Percentiles rank a stretch among this genome's conserved stretches.
phyloP scores from a whole-genome alignment of 768 basidiomycete species.

The Paxillus rubicundulus region DNA sequence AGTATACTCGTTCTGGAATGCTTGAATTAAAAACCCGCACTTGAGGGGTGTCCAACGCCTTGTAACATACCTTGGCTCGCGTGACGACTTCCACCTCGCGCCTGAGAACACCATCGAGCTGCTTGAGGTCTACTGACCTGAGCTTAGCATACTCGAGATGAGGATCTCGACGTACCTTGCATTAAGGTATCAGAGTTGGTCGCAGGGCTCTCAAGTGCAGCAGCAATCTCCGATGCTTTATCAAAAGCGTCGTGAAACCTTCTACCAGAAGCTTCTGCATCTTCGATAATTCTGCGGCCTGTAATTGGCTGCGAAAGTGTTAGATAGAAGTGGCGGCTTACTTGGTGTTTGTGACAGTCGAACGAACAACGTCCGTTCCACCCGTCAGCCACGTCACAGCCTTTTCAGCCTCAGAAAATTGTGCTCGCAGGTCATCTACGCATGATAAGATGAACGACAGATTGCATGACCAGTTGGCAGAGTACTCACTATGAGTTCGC shows the following conservation, averaged over 20 bases:
- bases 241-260: conserved; percentile 61
- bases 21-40: conserved; percentile 22
- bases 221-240: conserved; percentile 49
- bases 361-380: conserved; percentile 59
- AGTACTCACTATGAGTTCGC: conserved; percentile 60
- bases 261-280: conserved; percentile 52
- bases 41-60: not conserved
- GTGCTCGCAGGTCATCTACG: conserved; percentile 55
- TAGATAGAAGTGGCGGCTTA: conserved; percentile 25
- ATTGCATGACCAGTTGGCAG: not conserved
- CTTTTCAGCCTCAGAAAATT: conserved; percentile 54
- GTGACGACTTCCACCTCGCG: conserved; percentile 58
- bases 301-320: not conserved
- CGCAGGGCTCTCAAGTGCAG: conserved; percentile 53
- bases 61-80: conserved; percentile 47
- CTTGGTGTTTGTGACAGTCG: conserved; percentile 46
- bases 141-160: not conserved
- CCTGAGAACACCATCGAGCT: conserved; percentile 59
- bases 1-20: conserved; percentile 66
- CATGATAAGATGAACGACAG: not conserved
- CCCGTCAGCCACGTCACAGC: conserved; percentile 52
- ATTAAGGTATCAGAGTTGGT: conserved; percentile 49
- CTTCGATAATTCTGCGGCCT: conserved; percentile 50
- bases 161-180: conserved; percentile 41
- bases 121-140: conserved; percentile 52